Evolutionary conservation across 495 filamentous ascomycete genomes (phyloP).

Genomic region (Hypomontagnella monticulosa): DNA sequence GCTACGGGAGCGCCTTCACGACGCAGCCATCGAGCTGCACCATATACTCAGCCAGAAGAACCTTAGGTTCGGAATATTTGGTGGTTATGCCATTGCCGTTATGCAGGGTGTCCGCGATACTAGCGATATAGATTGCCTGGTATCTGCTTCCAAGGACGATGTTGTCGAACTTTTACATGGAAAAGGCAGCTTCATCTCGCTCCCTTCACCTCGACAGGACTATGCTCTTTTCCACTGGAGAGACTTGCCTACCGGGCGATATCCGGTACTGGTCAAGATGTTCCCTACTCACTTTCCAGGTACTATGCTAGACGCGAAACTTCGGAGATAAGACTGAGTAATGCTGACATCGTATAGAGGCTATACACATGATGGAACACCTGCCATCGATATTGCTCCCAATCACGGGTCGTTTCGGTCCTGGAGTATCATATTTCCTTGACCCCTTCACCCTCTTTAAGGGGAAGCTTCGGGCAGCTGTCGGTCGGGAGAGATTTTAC

Average conservation of each 20-base stretch:
- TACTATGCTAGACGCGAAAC: not conserved
- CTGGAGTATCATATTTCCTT: constrained; percentile 31
- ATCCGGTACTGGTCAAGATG: not conserved
- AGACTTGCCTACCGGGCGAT: not conserved
- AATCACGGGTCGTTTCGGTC: constrained; percentile 26
- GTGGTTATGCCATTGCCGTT: constrained; percentile 25
- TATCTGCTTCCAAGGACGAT: constrained; percentile 18
- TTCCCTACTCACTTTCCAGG: constrained; percentile 11
- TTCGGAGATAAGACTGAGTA: no score
- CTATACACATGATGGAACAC: not conserved
- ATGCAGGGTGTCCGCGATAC: constrained; percentile 23
- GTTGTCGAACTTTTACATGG: constrained; percentile 11
- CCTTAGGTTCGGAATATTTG: constrained; percentile 35
- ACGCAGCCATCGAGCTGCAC: constrained; percentile 31
- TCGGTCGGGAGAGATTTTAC: constrained; percentile 34
- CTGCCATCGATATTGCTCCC: not conserved
- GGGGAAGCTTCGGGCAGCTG: constrained; percentile 43
- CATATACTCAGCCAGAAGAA: constrained; percentile 4
- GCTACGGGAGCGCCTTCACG: constrained; percentile 23
- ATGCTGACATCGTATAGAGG: not conserved
- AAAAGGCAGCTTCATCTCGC: not conserved
- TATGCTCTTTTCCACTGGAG: constrained; percentile 9
- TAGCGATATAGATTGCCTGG: constrained; percentile 37
- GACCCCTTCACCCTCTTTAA: constrained; percentile 44
- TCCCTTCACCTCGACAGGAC: not conserved